Conservation (phyloP, 441 rosid species). For the Gossypium gossypioides region DNA sequence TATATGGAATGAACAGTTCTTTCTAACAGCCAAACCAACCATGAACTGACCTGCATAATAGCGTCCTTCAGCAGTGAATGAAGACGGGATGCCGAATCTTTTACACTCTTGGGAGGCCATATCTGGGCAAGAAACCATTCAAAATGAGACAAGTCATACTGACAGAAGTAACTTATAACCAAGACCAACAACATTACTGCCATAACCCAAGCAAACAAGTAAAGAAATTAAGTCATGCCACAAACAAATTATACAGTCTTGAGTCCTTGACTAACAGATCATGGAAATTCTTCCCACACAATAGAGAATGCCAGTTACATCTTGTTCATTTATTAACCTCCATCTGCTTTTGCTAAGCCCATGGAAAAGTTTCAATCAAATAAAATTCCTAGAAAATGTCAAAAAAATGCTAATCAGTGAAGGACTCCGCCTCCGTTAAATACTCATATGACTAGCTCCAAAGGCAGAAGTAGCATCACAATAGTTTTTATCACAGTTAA, state of each 20-base stretch:
- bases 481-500: background rate
- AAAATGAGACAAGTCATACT: background rate
- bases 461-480: background rate
- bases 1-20: slow-evolving; percentile 4
- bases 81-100: slow-evolving; percentile 82
- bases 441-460: background rate
- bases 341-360: background rate
- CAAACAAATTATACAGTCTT: background rate
- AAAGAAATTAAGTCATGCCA: background rate
- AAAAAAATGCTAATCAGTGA: background rate
- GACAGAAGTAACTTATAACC: background rate
- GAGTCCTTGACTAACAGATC: slow-evolving; percentile 1
- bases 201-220: background rate
- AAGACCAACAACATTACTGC: background rate
- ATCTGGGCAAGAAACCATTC: slow-evolving; percentile 41
- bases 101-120: slow-evolving; percentile 96
- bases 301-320: background rate
- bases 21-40: slow-evolving; percentile 1
- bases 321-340: background rate
- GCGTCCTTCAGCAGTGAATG: slow-evolving; percentile 82
- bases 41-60: slow-evolving; percentile 58
- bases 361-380: background rate
- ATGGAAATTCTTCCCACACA: background rate
- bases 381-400: background rate
- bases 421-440: background rate